These are phyloP conservation scores for Sequoiadendron giganteum DNA, from an alignment of 75 land plant species.

Conservation along the genomic window DNA sequence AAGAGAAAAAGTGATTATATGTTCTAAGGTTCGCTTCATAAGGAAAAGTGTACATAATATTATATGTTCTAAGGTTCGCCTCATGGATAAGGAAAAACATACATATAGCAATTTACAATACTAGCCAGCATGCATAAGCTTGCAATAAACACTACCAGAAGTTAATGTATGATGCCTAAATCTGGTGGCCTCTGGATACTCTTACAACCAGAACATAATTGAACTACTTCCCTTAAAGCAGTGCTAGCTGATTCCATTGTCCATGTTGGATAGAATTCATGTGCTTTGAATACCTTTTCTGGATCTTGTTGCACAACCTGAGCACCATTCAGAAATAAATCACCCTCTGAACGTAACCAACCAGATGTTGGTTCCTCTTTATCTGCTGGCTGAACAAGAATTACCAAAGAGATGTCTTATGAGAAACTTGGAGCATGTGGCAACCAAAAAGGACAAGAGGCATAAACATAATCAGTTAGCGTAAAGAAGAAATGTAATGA, in stretches of 20 bases:
- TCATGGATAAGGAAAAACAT: neutral
- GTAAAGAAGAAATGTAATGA: neutral
- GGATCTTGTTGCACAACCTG: slow-evolving; percentile 20
- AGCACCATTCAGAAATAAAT: slow-evolving; percentile 72
- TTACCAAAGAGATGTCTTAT: neutral
- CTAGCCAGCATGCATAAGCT: neutral
- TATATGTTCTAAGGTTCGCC: neutral
- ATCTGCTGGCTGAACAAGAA: slow-evolving; percentile 66
- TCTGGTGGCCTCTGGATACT: slow-evolving; percentile 40
- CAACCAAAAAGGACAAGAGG: neutral
- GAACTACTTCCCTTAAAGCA: slow-evolving; percentile 43
- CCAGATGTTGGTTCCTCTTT: slow-evolving; percentile 54
- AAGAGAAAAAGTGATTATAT: neutral
- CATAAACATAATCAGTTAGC: neutral
- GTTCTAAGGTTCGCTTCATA: neutral
- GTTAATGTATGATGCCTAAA: neutral
- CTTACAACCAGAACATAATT: slow-evolving; percentile 74
- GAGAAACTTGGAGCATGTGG: neutral
- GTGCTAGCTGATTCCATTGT: slow-evolving; percentile 55
- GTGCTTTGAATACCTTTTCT: slow-evolving; percentile 47
- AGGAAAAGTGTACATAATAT: neutral
- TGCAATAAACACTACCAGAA: slow-evolving; percentile 10
- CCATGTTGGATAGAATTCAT: slow-evolving; percentile 56
- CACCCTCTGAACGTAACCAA: slow-evolving; percentile 71
- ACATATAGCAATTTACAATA: neutral